Evolutionary conservation across 257 asterid genomes (phyloP).

Genomic region (Solanum pinnatisectum): DNA sequence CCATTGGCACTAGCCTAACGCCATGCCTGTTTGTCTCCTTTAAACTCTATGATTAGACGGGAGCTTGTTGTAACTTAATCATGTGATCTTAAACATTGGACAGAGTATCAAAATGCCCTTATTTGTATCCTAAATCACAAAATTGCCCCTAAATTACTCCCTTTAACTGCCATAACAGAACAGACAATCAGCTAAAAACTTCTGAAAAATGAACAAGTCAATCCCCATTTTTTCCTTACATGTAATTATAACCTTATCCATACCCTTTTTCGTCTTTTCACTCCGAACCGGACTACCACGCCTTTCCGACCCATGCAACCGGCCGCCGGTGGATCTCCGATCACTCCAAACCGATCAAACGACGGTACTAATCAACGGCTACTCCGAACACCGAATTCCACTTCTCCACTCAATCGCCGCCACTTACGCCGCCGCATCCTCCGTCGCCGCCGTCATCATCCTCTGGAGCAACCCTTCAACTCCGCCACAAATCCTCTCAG

Average conservation of each 20-base stretch:
- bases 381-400: slow-evolving; percentile 76
- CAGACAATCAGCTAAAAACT: background rate
- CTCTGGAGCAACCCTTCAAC: slow-evolving; percentile 89
- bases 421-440: slow-evolving; percentile 53
- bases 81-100: background rate
- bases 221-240: background rate
- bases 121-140: background rate
- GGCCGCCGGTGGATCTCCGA: slow-evolving; percentile 24
- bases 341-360: slow-evolving; percentile 54
- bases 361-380: slow-evolving; percentile 85
- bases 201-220: background rate
- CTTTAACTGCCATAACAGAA: background rate
- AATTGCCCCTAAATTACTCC: background rate
- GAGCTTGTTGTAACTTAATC: background rate
- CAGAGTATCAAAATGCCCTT: background rate
- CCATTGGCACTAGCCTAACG: background rate
- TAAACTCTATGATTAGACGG: background rate
- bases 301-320: slow-evolving; percentile 16
- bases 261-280: slow-evolving; percentile 42
- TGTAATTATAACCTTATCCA: slow-evolving; percentile 7
- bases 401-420: slow-evolving; percentile 58
- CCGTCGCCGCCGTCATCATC: slow-evolving; percentile 49
- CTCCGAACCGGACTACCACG: slow-evolving; percentile 14
- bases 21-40: background rate
- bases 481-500: slow-evolving; percentile 29